Conservation (phyloP, 139 green algal species). For the Volvox africanus region DNA sequence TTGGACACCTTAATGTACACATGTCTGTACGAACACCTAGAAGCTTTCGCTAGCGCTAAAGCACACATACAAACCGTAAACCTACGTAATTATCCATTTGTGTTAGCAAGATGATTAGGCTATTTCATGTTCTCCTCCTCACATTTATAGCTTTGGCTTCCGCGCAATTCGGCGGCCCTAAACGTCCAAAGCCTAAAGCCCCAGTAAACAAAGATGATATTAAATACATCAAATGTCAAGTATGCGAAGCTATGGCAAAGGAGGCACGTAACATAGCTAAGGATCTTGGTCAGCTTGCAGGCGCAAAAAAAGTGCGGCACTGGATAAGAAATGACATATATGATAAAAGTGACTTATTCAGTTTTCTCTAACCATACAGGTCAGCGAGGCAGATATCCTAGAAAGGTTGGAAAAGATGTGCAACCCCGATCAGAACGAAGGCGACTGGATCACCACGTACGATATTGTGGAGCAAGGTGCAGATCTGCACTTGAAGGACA, state of each 20-base stretch:
- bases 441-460: slow-evolving; percentile 83
- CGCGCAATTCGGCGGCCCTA: slow-evolving; percentile 20
- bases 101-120: neutral
- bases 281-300: slow-evolving; percentile 3
- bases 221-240: slow-evolving; percentile 51
- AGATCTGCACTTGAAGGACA: slow-evolving; percentile 75
- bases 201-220: slow-evolving; percentile 52
- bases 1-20: neutral
- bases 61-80: too few relatives aligned
- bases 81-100: too few relatives aligned
- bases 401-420: slow-evolving; percentile 83
- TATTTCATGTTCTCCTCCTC: neutral
- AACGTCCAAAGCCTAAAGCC: slow-evolving; percentile 22
- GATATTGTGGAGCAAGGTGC: slow-evolving; percentile 80
- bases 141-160: neutral
- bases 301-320: slow-evolving; percentile 37
- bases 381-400: slow-evolving; percentile 72
- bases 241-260: slow-evolving; percentile 62
- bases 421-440: slow-evolving; percentile 71
- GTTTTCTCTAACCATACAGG: slow-evolving; percentile 33
- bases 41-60: too few relatives aligned
- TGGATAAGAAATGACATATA: neutral
- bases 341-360: neutral
- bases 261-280: slow-evolving; percentile 38
- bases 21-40: neutral